Percentiles rank a stretch among this genome's conserved stretches.
These are phyloP conservation scores for Diaporthe eres DNA, from an alignment of 2,329 filamentous ascomycete species.

Conservation along the genomic window DNA sequence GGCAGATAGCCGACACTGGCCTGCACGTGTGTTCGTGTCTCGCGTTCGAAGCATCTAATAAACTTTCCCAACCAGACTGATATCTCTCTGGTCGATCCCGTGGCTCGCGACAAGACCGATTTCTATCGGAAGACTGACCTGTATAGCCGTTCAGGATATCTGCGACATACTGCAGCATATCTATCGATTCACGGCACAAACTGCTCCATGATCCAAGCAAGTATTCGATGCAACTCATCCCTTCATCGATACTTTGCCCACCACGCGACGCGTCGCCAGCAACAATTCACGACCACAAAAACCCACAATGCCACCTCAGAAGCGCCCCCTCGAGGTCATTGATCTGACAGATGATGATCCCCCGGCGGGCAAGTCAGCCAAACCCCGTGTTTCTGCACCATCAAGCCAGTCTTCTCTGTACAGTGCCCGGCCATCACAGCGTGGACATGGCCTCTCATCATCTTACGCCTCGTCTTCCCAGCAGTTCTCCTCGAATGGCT, in stretches of 20 bases:
- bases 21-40: conserved; percentile 4
- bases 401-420: conserved; percentile 37
- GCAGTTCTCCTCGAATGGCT: neutral
- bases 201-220: neutral
- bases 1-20: neutral
- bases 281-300: neutral
- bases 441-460: neutral
- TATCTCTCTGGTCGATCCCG: neutral
- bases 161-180: neutral
- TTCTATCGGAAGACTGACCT: neutral
- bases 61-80: neutral
- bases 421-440: neutral
- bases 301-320: conserved; percentile 45
- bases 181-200: neutral
- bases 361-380: conserved; percentile 15
- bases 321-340: conserved; percentile 56
- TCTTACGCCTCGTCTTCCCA: neutral
- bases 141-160: neutral
- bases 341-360: conserved; percentile 59
- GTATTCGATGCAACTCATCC: neutral
- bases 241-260: neutral
- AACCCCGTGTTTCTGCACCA: conserved; percentile 45
- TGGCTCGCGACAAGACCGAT: neutral
- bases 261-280: conserved; percentile 16
- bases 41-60: conserved; percentile 10